phyloP scores from a whole-genome alignment of 2,329 filamentous ascomycete genomes.

The Lasiodiplodia sp. region DNA sequence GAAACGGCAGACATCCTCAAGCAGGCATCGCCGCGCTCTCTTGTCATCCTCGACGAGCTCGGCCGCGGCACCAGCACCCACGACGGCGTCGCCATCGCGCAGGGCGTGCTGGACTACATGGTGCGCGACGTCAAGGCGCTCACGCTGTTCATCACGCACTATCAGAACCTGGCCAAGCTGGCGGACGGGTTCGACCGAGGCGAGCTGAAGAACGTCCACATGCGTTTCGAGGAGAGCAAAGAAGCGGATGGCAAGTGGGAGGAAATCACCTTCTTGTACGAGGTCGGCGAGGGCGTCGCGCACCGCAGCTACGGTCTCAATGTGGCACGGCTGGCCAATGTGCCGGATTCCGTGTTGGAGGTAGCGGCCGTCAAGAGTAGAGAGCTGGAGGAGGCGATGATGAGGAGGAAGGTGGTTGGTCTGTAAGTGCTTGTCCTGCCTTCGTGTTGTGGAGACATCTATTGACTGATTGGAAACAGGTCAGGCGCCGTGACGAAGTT shows the following conservation, averaged over 20 bases:
- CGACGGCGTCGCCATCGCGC: constrained; percentile 94
- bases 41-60: constrained; percentile 94
- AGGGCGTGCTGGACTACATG: constrained; percentile 86
- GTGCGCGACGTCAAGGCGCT: constrained; percentile 76
- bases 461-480: constrained; percentile 3
- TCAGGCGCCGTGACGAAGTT: constrained; percentile 17
- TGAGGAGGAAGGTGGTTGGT: constrained; percentile 30
- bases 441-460: not conserved
- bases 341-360: constrained; percentile 79
- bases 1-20: constrained; percentile 93
- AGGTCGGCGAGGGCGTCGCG: constrained; percentile 87
- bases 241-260: constrained; percentile 73
- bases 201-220: constrained; percentile 86
- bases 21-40: constrained; percentile 79
- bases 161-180: constrained; percentile 83
- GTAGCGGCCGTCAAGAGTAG: constrained; percentile 79
- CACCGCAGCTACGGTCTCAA: constrained; percentile 95
- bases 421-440: constrained; percentile 14
- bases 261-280: constrained; percentile 93
- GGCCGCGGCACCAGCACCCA: constrained; percentile 93
- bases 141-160: constrained; percentile 97
- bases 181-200: constrained; percentile 70
- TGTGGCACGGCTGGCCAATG: constrained; percentile 83
- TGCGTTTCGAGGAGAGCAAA: constrained; percentile 71
- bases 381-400: constrained; percentile 74